phyloP scores from a whole-genome alignment of 805 yeast species.

The Candida anglica region DNA sequence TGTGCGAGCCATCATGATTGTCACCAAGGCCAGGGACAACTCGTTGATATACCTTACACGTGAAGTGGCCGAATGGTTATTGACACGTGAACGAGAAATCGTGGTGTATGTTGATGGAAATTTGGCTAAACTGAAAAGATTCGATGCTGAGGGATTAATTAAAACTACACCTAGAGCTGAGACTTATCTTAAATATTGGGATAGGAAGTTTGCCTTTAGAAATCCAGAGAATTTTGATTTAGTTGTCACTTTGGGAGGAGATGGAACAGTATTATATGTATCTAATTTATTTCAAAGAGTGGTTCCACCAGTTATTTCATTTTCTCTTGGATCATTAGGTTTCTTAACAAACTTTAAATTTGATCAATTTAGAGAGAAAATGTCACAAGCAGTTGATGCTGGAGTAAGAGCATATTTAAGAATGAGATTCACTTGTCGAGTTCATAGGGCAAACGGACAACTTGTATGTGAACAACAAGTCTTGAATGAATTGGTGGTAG shows the following conservation, averaged over 20 bases:
- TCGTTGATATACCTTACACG: constrained; percentile 71
- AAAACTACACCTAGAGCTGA: constrained; percentile 44
- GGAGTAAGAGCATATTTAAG: constrained; percentile 77
- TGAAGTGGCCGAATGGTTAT: constrained; percentile 75
- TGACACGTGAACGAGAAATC: constrained; percentile 35
- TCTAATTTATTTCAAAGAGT: constrained; percentile 40
- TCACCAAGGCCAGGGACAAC: constrained; percentile 87
- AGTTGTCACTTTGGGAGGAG: constrained; percentile 44
- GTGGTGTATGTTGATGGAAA: constrained; percentile 72
- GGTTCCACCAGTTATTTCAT: constrained; percentile 45
- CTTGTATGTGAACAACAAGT: constrained; percentile 69
- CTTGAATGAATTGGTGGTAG: constrained; percentile 84
- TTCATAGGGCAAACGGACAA: constrained; percentile 49
- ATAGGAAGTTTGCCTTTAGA: constrained; percentile 45
- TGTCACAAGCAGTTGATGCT: constrained; percentile 55
- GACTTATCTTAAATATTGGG: constrained; percentile 64
- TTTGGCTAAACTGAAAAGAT: constrained; percentile 57
- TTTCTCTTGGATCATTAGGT: constrained; percentile 41
- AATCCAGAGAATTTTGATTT: constrained; percentile 41
- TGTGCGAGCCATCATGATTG: constrained; percentile 68
- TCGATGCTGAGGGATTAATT: constrained; percentile 52
- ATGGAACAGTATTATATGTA: constrained; percentile 43
- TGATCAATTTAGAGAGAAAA: constrained; percentile 60
- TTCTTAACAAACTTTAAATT: constrained; percentile 73
- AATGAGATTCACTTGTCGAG: constrained; percentile 84